These are phyloP conservation scores for Tuber brumale DNA, from an alignment of 495 filamentous ascomycete genomes.

Conservation along the genomic window DNA sequence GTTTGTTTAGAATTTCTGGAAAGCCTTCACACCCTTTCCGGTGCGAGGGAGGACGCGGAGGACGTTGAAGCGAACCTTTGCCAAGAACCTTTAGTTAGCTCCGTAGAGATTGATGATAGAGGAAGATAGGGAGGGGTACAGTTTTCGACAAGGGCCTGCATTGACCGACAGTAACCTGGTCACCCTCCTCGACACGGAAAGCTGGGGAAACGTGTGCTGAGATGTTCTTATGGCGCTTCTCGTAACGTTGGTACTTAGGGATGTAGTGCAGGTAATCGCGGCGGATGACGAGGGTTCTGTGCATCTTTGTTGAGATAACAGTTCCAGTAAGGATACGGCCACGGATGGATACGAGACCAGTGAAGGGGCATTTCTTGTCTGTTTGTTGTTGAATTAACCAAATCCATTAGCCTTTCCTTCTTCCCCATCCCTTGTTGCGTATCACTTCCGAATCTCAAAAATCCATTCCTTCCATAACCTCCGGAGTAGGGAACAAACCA, in stretches of 20 bases:
- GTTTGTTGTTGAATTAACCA: constrained; percentile 21
- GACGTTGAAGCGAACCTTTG: constrained; percentile 96
- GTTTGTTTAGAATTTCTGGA: constrained; percentile 82
- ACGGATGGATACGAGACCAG: constrained; percentile 94
- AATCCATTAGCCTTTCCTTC: neutral
- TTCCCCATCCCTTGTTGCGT: neutral
- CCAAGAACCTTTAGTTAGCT: constrained; percentile 15
- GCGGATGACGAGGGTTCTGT: constrained; percentile 97
- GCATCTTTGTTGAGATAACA: constrained; percentile 99
- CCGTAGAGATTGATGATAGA: neutral
- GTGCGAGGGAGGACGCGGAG: constrained; percentile 93
- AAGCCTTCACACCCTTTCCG: constrained; percentile 94
- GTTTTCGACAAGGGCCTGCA: constrained; percentile 98
- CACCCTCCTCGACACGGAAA: constrained; percentile 99
- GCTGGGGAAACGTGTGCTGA: constrained; percentile 96
- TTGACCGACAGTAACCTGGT: constrained; percentile 98
- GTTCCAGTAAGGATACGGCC: constrained; percentile 99
- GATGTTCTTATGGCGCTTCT: constrained; percentile 99
- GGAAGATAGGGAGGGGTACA: constrained; percentile 53
- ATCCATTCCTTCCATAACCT: constrained; percentile 5
- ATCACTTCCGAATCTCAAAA: neutral
- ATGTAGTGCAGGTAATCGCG: constrained; percentile 99
- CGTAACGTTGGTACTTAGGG: constrained; percentile 97
- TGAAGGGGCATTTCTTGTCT: constrained; percentile 99
- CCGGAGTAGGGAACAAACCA: constrained; percentile 59